Evolutionary conservation across 2,329 filamentous ascomycete genomes (phyloP).

Genomic region (Cladosporium sp.): DNA sequence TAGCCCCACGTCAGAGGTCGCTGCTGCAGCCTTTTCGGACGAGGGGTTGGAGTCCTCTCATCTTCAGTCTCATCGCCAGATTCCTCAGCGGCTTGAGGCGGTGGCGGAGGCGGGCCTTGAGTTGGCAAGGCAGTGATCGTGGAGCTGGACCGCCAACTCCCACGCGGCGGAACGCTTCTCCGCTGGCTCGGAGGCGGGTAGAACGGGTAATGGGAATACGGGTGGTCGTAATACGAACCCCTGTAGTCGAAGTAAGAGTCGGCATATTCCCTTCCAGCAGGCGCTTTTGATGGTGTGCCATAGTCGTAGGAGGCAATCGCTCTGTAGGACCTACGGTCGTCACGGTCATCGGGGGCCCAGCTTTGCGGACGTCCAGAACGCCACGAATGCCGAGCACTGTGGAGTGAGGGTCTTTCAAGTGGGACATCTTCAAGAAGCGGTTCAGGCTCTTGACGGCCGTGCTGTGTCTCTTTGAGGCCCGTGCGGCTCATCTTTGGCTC

Average conservation of each 20-base stretch:
- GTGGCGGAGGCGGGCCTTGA: neutral
- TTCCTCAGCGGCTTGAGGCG: conserved; percentile 8
- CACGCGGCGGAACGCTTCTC: conserved; percentile 16
- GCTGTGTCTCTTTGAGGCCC: neutral
- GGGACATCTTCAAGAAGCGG: neutral
- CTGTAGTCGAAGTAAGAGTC: conserved; percentile 22
- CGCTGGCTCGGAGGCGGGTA: conserved; percentile 13
- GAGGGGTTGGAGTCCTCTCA: conserved; percentile 12
- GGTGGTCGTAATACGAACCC: conserved; percentile 22
- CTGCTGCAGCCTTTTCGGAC: conserved; percentile 6
- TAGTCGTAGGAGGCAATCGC: conserved; percentile 22
- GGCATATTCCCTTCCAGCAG: conserved; percentile 18
- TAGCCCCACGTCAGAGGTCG: conserved; percentile 5
- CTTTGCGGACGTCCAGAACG: conserved; percentile 14
- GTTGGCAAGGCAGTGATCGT: neutral
- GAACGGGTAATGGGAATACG: conserved; percentile 22
- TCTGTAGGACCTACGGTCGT: conserved; percentile 16
- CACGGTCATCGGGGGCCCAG: conserved; percentile 19
- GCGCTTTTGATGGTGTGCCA: conserved; percentile 14
- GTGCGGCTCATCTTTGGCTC: neutral
- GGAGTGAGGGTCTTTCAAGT: conserved; percentile 1
- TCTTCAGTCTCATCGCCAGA: conserved; percentile 23
- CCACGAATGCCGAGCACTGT: neutral
- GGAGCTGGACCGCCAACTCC: conserved; percentile 12
- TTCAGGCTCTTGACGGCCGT: neutral